Conservation (phyloP, 768 basidiomycete species). For the Thelephora aurantiotincta region DNA sequence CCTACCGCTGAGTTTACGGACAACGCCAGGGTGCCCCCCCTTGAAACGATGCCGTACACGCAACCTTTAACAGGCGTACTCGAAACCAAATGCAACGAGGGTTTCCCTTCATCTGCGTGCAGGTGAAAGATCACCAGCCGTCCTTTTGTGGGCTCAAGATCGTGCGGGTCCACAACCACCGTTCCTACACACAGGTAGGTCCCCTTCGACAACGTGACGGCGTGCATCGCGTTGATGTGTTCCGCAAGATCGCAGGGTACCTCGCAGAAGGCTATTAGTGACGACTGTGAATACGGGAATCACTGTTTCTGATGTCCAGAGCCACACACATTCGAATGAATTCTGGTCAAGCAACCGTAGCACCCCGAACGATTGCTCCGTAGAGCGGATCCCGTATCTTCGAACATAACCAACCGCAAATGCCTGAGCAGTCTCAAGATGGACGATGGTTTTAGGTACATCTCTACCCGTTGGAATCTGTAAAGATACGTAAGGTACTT, state of each 20-base stretch:
- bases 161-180: constrained; percentile 15
- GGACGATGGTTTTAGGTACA: neutral
- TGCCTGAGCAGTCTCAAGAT: neutral
- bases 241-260: neutral
- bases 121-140: constrained; percentile 44
- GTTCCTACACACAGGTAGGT: constrained; percentile 27
- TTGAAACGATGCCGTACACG: constrained; percentile 45
- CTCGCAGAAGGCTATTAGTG: neutral
- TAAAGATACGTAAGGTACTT: neutral
- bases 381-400: neutral
- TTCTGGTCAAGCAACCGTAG: neutral
- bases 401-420: neutral
- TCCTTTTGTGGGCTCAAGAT: constrained; percentile 29
- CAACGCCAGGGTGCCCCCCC: constrained; percentile 40
- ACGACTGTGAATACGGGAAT: neutral
- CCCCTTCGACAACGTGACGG: neutral
- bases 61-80: constrained; percentile 42
- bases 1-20: constrained; percentile 65
- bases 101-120: constrained; percentile 11
- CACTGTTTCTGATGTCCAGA: neutral
- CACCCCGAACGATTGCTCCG: neutral
- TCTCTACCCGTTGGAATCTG: neutral
- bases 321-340: neutral
- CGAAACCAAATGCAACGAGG: constrained; percentile 21
- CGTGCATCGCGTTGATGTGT: neutral